These are phyloP conservation scores for Aspergillus kassunensis DNA, from an alignment of 495 filamentous ascomycete genomes.

Conservation along the genomic window DNA sequence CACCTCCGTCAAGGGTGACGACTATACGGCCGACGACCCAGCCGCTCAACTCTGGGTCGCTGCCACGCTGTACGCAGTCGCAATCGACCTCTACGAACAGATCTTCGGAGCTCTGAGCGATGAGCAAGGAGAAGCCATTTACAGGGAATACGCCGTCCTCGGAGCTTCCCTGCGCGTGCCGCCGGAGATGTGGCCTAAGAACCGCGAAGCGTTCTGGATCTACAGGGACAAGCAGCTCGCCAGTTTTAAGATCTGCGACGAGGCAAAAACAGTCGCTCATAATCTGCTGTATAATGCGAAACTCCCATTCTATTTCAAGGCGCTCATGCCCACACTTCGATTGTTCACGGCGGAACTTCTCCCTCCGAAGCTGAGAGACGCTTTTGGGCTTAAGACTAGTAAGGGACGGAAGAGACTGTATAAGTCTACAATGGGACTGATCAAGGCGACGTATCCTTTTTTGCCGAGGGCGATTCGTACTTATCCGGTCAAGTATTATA, in stretches of 20 bases:
- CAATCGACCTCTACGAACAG: conserved; percentile 31
- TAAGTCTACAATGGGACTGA: conserved; percentile 18
- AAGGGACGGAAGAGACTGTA: conserved; percentile 15
- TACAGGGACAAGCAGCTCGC: conserved; percentile 39
- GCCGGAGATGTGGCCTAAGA: conserved; percentile 32
- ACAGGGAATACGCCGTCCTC: conserved; percentile 36
- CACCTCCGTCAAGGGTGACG: conserved; percentile 25
- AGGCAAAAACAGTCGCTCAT: conserved; percentile 30
- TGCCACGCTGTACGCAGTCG: conserved; percentile 36
- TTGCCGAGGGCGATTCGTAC: conserved; percentile 29
- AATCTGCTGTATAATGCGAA: conserved; percentile 29
- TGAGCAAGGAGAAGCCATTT: conserved; percentile 23
- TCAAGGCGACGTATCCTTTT: conserved; percentile 25
- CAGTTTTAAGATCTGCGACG: conserved; percentile 24
- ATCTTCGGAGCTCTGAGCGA: conserved; percentile 29
- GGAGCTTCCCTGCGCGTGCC: conserved; percentile 33
- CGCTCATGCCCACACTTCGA: conserved; percentile 25
- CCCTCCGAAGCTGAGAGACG: conserved; percentile 24
- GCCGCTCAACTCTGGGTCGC: conserved; percentile 42
- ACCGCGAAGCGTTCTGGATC: conserved; percentile 33
- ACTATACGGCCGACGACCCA: conserved; percentile 32
- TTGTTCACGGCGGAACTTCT: conserved; percentile 33
- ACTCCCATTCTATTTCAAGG: conserved; percentile 20
- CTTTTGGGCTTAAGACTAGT: conserved; percentile 23
- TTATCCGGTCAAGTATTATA: conserved; percentile 33